A percentile compares a stretch with the other conserved stretches of the same genome.
phyloP scores from a whole-genome alignment of 768 basidiomycete genomes.

The Lactifluus echinatus region DNA sequence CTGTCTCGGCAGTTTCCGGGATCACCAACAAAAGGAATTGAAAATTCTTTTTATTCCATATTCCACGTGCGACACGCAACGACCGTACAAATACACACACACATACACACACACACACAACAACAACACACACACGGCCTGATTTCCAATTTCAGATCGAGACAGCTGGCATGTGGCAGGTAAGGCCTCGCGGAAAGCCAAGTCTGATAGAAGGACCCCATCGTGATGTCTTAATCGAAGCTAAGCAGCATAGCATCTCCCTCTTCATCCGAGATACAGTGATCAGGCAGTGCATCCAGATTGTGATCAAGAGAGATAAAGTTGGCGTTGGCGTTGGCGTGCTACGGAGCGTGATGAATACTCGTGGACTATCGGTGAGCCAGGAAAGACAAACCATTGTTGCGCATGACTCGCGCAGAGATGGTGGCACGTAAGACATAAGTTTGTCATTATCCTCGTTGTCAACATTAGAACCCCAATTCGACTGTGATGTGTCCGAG shows the following conservation, averaged over 20 bases:
- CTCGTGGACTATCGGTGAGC: neutral
- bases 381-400: neutral
- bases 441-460: neutral
- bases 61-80: too few species aligned
- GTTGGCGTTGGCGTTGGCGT: neutral
- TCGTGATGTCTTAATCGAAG: neutral
- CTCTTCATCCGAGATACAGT: slow-evolving; percentile 6
- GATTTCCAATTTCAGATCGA: neutral
- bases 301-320: slow-evolving; percentile 5
- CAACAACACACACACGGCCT: neutral
- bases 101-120: neutral
- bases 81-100: neutral
- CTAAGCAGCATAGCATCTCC: neutral
- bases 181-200: neutral
- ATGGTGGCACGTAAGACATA: neutral
- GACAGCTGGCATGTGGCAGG: neutral
- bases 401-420: neutral
- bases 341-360: neutral
- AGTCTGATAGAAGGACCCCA: neutral
- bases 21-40: neutral
- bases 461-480: neutral
- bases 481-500: neutral
- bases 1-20: neutral
- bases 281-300: neutral
- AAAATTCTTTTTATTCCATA: neutral